Evolutionary conservation across 129 eudicot species (phyloP).

Genomic region (Escallonia herrerae): DNA sequence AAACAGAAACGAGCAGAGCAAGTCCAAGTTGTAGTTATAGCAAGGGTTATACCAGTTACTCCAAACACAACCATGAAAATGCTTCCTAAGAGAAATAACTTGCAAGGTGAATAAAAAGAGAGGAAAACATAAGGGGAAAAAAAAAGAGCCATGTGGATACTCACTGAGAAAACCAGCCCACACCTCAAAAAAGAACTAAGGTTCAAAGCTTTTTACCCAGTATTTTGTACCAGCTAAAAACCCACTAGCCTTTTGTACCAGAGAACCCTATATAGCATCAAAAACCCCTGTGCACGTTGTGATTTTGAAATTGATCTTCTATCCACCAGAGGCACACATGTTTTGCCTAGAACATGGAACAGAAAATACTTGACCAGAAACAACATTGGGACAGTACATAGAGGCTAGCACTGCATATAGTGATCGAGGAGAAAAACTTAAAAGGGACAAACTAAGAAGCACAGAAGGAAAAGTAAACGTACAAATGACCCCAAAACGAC

Average conservation of each 20-base stretch:
- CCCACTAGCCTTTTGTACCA: too few relatives aligned
- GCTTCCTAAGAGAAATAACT: constrained; percentile 14
- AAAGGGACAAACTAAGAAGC: constrained; percentile 1
- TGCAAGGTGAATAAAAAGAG: constrained; percentile 10
- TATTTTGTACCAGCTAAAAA: too few relatives aligned
- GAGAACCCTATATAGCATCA: too few relatives aligned
- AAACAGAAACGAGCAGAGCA: constrained; percentile 32
- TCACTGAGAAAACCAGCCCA: neutral
- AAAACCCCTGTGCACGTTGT: neutral
- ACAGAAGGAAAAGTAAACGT: constrained; percentile 31
- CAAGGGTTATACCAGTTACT: constrained; percentile 21
- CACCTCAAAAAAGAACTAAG: constrained; percentile 2
- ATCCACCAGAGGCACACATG: neutral
- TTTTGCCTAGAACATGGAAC: constrained; percentile 7
- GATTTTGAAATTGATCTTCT: neutral
- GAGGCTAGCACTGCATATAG: neutral
- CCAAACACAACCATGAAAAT: constrained; percentile 5
- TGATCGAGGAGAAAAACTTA: constrained; percentile 1
- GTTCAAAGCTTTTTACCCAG: neutral
- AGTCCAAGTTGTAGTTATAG: constrained; percentile 13
- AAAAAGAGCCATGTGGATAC: neutral
- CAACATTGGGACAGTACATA: constrained; percentile 14
- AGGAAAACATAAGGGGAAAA: neutral
- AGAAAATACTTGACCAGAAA: constrained; percentile 13
- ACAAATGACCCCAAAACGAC: constrained; percentile 99